Evolutionary conservation across 768 basidiomycete genomes (phyloP).

Genomic region (Kwoniella botswanensis): DNA sequence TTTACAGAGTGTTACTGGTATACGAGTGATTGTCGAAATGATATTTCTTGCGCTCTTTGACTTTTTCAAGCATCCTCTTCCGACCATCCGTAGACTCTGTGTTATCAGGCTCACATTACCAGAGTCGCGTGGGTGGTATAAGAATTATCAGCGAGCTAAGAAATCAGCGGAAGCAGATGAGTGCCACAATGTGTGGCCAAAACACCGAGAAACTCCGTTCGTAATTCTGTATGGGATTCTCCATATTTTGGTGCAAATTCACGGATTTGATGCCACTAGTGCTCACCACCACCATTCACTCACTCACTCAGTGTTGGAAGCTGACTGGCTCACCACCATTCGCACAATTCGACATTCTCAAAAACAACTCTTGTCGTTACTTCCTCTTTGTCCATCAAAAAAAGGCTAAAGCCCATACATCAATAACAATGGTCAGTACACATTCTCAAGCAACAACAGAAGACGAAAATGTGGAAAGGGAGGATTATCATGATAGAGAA

Average conservation of each 20-base stretch:
- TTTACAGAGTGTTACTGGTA: too few species aligned
- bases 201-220: slow-evolving; percentile 50
- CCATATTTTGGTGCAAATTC: background rate
- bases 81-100: background rate
- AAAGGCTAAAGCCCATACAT: slow-evolving; percentile 21
- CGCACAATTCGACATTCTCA: slow-evolving; percentile 19
- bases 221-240: background rate
- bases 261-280: too few species aligned
- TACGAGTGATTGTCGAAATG: background rate
- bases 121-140: background rate
- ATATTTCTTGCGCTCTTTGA: background rate
- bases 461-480: background rate
- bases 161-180: background rate
- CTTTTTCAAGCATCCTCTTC: background rate
- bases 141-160: background rate
- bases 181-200: background rate
- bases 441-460: background rate
- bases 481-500: background rate
- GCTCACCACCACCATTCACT: background rate
- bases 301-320: background rate
- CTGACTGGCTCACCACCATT: background rate
- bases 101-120: background rate
- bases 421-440: slow-evolving; percentile 25
- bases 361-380: slow-evolving; percentile 1
- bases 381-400: slow-evolving; percentile 21